Evolutionary conservation across 108 stramenopile genomes (phyloP), one percentile per base, ranked within the genome.

Genomic region (Skeletonema marinoi): DNA sequence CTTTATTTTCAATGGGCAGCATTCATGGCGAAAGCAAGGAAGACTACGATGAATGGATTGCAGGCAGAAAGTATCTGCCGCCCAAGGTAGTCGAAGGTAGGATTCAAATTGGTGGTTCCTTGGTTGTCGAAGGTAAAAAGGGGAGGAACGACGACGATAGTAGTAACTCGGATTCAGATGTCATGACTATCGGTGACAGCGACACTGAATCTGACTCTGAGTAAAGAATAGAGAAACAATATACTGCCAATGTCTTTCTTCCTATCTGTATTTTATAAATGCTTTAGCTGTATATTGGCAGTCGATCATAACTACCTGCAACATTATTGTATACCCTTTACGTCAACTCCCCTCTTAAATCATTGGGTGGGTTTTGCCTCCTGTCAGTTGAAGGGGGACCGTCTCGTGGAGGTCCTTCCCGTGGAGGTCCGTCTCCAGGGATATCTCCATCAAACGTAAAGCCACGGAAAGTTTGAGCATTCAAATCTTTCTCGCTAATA

Each of bases 391-490:
- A 25, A 7, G 54, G 54, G 4, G 54, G 54, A 0, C 2, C n/a
- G 6, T 83, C 81, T 51, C 90, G 54, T 56, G 54, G 54, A 1
- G 17, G 50, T 51, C 12, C 14, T 19, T 83, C 82, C 39, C 90
- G 44, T 51, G 19, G 19, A 4, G 54, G 21, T 56, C 5, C n/a
- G 10, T 83, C 82, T 51, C 90, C 89, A 78, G 54, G 21, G 6
- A 56, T 29, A 29, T 83, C 81, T 38, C 90, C 89, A 81, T 95
- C 90, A 74, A 88, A 95, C 8, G 94, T 91, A 69, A 95, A 95
- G 1, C 94, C 94, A 60, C 89, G 71, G 68, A 95, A 95, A 9
- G 94, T 95, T 69, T 93, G 85, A 9, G 82, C 85, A 81, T 91
- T 86, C 32, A 93, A 78, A 38, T 93, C 88, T 61, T 85, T 29